phyloP scores from a whole-genome alignment of 192 early-diverging fungal genomes.

The Rhizophagus clarus region DNA sequence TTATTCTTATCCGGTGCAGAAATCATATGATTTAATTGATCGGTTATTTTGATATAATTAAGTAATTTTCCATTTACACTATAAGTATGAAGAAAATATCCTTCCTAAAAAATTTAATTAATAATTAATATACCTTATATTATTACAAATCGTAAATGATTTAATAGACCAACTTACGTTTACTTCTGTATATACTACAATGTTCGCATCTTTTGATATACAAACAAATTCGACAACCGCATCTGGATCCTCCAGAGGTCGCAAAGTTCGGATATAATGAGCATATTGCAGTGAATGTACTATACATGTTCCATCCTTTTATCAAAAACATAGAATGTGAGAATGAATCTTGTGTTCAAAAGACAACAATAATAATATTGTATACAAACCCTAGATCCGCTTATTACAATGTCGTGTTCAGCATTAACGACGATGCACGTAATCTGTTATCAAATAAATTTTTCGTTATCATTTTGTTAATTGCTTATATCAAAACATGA shows the following conservation, averaged over 20 bases:
- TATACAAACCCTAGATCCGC: constrained; percentile 25
- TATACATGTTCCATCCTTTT: constrained; percentile 32
- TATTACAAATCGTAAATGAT: not conserved
- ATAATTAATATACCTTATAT: not conserved
- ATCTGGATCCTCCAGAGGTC: constrained; percentile 19
- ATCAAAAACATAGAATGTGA: not conserved
- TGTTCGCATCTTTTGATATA: constrained; percentile 23
- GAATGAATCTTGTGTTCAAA: not conserved
- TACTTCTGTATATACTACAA: constrained; percentile 19
- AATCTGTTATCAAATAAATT: constrained; percentile 15
- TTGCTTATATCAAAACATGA: not conserved
- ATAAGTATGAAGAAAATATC: constrained; percentile 30
- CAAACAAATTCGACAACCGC: constrained; percentile 27
- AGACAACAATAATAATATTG: not conserved
- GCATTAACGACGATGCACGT: constrained; percentile 30
- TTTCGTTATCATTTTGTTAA: not conserved
- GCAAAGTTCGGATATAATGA: constrained; percentile 25
- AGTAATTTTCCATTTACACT: constrained; percentile 32
- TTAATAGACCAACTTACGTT: constrained; percentile 20
- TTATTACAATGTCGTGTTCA: constrained; percentile 31
- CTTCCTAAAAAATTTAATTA: constrained; percentile 6
- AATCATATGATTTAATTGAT: constrained; percentile 24
- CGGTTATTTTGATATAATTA: not conserved
- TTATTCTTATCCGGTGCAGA: constrained; percentile 7
- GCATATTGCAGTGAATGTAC: constrained; percentile 28